Evolutionary conservation across 2,329 filamentous ascomycete genomes (phyloP).

Genomic region (Lasiodiplodia hormozganensis): DNA sequence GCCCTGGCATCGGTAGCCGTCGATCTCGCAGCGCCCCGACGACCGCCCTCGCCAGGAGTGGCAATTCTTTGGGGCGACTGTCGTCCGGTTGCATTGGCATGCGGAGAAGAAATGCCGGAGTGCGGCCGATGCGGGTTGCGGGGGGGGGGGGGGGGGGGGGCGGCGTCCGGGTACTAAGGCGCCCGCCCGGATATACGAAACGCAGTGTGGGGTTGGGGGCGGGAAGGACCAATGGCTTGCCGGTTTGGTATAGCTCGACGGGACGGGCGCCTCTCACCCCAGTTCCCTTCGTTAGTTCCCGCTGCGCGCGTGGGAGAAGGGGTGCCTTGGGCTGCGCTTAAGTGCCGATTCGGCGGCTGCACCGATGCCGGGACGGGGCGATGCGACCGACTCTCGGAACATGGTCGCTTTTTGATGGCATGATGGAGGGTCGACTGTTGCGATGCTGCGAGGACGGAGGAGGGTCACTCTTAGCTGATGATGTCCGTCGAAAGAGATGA

Average conservation of each 20-base stretch:
- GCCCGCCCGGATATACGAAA: not conserved
- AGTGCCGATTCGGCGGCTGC: not conserved
- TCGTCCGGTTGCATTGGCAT: not conserved
- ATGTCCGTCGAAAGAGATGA: not conserved
- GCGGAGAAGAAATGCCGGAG: conserved; percentile 11
- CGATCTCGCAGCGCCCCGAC: not conserved
- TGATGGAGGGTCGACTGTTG: not conserved
- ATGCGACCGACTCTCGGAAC: conserved; percentile 3
- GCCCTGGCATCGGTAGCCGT: not conserved
- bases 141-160: too few species aligned
- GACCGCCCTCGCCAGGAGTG: not conserved
- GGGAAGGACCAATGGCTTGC: not conserved
- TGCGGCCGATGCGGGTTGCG: not conserved
- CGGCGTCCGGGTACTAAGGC: not conserved
- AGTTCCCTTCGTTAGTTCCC: too few species aligned
- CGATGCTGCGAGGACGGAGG: not conserved
- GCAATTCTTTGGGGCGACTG: conserved; percentile 15
- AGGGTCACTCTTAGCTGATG: not conserved
- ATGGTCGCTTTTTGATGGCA: not conserved
- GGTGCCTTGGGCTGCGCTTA: too few species aligned
- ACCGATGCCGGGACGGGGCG: not conserved
- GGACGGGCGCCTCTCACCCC: conserved; percentile 10
- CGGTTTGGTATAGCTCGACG: not conserved
- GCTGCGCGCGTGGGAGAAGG: not conserved
- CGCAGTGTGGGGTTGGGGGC: not conserved